phyloP scores from a whole-genome alignment of 805 yeast genomes.

The Zygosaccharomyces kombuchaensis region DNA sequence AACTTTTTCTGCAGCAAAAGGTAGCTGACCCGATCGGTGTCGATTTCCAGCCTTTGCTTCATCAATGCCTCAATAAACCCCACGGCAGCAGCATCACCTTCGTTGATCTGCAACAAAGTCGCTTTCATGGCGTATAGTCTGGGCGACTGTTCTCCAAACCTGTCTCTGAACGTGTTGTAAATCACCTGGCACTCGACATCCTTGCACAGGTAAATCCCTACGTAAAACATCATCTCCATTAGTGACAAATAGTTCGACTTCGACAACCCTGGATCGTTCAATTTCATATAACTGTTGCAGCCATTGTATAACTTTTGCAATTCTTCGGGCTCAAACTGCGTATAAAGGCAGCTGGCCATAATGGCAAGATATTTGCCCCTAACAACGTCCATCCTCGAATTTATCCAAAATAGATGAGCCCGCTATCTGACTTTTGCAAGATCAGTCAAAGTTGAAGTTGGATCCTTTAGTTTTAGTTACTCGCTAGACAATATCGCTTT shows the following conservation, averaged over 20 bases:
- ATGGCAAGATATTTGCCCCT: constrained; percentile 49
- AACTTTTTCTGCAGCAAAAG: constrained; percentile 28
- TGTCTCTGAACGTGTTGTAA: constrained; percentile 62
- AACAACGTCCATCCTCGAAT: constrained; percentile 12
- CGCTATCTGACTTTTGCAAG: neutral
- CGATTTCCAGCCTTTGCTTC: constrained; percentile 49
- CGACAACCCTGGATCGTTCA: constrained; percentile 24
- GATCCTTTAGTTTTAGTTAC: neutral
- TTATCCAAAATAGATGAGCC: neutral
- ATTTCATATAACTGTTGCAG: constrained; percentile 30
- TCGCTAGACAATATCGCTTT: neutral
- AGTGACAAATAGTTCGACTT: constrained; percentile 49
- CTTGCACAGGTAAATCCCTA: constrained; percentile 54
- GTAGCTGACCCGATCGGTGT: constrained; percentile 34
- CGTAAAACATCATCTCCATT: constrained; percentile 67
- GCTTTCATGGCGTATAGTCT: constrained; percentile 32
- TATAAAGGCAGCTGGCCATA: constrained; percentile 48
- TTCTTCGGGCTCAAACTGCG: constrained; percentile 45
- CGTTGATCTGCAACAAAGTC: constrained; percentile 25
- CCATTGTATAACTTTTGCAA: constrained; percentile 36
- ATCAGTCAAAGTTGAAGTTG: neutral
- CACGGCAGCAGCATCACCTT: constrained; percentile 25
- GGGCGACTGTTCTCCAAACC: constrained; percentile 49
- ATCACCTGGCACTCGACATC: constrained; percentile 68
- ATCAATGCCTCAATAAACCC: constrained; percentile 50